Conservation (phyloP, 1,284 basidiomycete genomes). For the Anthracocystis panici-leucophaei region DNA sequence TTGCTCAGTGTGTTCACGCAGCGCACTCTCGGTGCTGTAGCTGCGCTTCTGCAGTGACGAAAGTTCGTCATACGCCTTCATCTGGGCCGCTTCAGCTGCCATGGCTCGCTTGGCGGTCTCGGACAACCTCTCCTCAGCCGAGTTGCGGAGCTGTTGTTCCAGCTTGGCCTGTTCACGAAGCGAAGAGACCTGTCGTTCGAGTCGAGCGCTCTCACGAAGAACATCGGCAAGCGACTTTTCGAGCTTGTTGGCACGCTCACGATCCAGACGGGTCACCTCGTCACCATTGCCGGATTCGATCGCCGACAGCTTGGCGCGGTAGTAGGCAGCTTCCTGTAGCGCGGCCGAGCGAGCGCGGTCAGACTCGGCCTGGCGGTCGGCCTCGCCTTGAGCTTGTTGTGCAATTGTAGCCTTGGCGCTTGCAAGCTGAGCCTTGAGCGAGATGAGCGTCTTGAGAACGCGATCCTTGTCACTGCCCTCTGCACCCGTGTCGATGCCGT, state of each 20-base stretch:
- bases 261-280: constrained; percentile 80
- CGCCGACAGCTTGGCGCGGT: constrained; percentile 90
- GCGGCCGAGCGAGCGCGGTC: constrained; percentile 84
- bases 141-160: constrained; percentile 74
- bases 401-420: constrained; percentile 82
- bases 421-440: constrained; percentile 89
- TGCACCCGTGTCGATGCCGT: constrained; percentile 70
- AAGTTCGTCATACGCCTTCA: constrained; percentile 78
- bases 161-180: constrained; percentile 74
- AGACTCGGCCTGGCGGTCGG: constrained; percentile 82
- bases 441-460: constrained; percentile 80
- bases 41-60: constrained; percentile 80
- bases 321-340: constrained; percentile 93
- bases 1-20: constrained; percentile 84
- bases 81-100: constrained; percentile 82
- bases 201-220: constrained; percentile 77
- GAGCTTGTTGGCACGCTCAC: constrained; percentile 82
- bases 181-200: constrained; percentile 78
- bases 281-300: constrained; percentile 79
- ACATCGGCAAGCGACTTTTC: constrained; percentile 83
- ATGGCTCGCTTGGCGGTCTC: constrained; percentile 86
- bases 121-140: constrained; percentile 83
- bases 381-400: constrained; percentile 81
- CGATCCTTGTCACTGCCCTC: constrained; percentile 71
- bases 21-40: constrained; percentile 76